Evolutionary conservation across 345 rosid genomes (phyloP), one percentile per base, ranked within the genome.

Genomic region (Crucihimalaya himalaica): DNA sequence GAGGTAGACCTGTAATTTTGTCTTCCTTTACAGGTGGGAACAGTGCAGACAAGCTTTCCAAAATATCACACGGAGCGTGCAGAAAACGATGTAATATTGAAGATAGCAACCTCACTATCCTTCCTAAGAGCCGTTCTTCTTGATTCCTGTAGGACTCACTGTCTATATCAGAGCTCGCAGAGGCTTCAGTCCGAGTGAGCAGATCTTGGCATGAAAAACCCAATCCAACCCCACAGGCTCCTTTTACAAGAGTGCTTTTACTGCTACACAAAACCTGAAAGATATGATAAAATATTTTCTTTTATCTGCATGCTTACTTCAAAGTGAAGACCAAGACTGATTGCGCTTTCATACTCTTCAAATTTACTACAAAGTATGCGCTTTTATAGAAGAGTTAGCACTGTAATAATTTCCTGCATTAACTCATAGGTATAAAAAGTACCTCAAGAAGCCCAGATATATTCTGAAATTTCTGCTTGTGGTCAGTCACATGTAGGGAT

Each of bases 151-250:
- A 70, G 63, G 81, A 75, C 75, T 83, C 87, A 50, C 79, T 81
- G 62, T 85, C 89, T 56, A 71, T 40, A 73, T 68, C 77, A 79
- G 75, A 55, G 74, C 61, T 74, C 66, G 73, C 88, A 66, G 84
- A 64, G 73, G 83, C 67, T 73, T 81, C 85, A 60, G 68, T 78
- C 74, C 89, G 74, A 29, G 85, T 80, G 61, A 88, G 86, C 69
- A 91, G 91, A 72, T 84, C 93, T 83, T 94, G 90, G 81, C 95
- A 86, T 76, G 91, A 78, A 78, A 86, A 86, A 34, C 97, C 98
- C 79, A 91, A 84, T 80, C 97, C 94, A 83, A 94, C 70, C 43
- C 90, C 98, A 79, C 96, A 94, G 27, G 97, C 92, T 78, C 98
- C 98, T 85, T 83, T 94, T 56, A 91, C 95, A 64, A 91, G 89